Evolutionary conservation across 805 yeast genomes (phyloP), one percentile per base, ranked within the genome.

Genomic region (Pichia cabralensis): DNA sequence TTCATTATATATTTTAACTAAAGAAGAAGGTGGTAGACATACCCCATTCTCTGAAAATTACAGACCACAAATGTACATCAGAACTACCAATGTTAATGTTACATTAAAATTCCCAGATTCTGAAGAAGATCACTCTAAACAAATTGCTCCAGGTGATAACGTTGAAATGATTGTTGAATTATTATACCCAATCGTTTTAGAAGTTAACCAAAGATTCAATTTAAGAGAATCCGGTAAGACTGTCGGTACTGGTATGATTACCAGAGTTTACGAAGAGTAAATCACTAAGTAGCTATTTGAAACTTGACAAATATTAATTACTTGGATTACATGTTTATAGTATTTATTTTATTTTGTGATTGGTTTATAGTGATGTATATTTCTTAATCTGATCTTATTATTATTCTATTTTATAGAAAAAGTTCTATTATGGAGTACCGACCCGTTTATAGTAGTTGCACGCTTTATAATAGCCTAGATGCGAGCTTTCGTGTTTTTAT

Each of bases 11-110:
- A 76, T 89, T 46, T 73, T 92, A 61, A 74, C 94, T 58, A 81
- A 85, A 65, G 97, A 92, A 58, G 98, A 92, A 70, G 98, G 98
- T 75, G 98, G 98, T 56, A 89, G 98, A 70, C 95, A 85, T 72
- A 82, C 95, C 45, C 94, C 95, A 47, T 92, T 92, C 64, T 89
- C 89, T 57, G 85, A 81, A 65, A 81, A 86, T 76, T 92, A 88
- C 79, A 84, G 94, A 72, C 98, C 98, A 43, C 98, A 92, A 69
- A 73, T 89, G 74, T 92, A 81, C 66, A 74, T 92, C 58, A 83
- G 97, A 69, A 88, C 98, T 47, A 84, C 95, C 46, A 95, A 86
- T 59, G 96, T 89, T 46, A 84, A 96, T 46, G 89, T 82, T 56
- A 75, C 79, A 40, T 68, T 89, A 61, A 76, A 76, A 50, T 88